A percentile compares a stretch with the other conserved stretches of the same genome.
Evolutionary conservation across 306 rosid species (phyloP).

Genomic region (Betula pendula): DNA sequence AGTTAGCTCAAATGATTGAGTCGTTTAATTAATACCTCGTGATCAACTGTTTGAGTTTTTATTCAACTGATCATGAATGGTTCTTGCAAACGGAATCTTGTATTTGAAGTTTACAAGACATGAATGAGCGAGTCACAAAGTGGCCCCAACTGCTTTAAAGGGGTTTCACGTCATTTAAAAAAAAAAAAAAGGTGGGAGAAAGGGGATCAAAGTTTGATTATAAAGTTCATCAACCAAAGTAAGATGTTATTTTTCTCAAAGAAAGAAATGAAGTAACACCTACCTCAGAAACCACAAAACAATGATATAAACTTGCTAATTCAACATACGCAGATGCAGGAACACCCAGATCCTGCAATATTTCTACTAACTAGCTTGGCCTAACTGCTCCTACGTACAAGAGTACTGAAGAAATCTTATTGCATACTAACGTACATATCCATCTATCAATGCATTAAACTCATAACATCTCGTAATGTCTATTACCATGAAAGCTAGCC

Average conservation of each 20-base stretch:
- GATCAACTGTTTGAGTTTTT: no score
- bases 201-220: no score
- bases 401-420: background rate
- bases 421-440: background rate
- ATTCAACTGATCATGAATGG: no score
- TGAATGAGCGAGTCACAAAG: no score
- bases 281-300: constrained; percentile 1
- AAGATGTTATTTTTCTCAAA: background rate
- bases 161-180: no score
- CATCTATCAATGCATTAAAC: background rate
- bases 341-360: background rate
- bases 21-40: no score
- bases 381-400: background rate
- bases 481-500: background rate
- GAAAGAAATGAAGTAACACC: background rate
- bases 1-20: no score
- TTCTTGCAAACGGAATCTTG: no score
- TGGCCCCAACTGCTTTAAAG: no score
- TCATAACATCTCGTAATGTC: background rate
- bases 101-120: no score
- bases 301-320: no score
- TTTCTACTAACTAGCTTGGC: background rate
- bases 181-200: no score
- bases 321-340: background rate
- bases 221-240: background rate